Evolutionary conservation across 805 yeast species (phyloP), one percentile per base, ranked within the genome.

Genomic region (Trichomonascus vanleenenianus): DNA sequence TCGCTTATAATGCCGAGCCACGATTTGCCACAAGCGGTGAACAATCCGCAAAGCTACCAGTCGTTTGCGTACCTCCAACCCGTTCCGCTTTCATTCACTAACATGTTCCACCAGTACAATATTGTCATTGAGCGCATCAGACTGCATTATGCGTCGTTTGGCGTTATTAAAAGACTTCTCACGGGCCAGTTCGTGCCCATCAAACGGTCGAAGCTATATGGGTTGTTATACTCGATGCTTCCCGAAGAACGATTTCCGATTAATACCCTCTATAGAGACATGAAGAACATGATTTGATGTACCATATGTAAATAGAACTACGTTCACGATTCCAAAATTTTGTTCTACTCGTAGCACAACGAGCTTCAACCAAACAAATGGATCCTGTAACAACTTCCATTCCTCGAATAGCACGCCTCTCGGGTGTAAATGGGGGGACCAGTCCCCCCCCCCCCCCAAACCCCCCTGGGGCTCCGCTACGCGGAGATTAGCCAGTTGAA

Each of bases 71-170:
- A 50, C 33, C 53, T 79, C 8, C 46, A 56, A 30, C 74, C 73
- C 41, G 67, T 70, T 20, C 78, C 83, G 1, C 52, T 80, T 42
- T 62, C 67, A 2, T 48, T 74, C 10, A 38, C 49, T 1, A 61
- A 65, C 25, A 73, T 79, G 61, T 78, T 79, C 54, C 61, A 63
- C 38, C 81, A 77, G 30, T 79, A 68, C 55, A 59, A 60, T 15
- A 56, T 64, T 20, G 65, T 76, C 3, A 60, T 71, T 45, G 53
- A 60, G 27, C 65, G 71, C 36, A 59, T 76, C 39, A 64, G 59
- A 40, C 50, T 61, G 30, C 72, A 69, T 25, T 76, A 73, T 50
- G 56, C 74, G 20, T 73, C 81, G 0, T 40, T 62, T 1, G 45
- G 57, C 1, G 68, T 77, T 2, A 35, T 76, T 2, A 55, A 55